phyloP scores from a whole-genome alignment of 768 basidiomycete species.

The Pseudohyphozyma bogoriensis region DNA sequence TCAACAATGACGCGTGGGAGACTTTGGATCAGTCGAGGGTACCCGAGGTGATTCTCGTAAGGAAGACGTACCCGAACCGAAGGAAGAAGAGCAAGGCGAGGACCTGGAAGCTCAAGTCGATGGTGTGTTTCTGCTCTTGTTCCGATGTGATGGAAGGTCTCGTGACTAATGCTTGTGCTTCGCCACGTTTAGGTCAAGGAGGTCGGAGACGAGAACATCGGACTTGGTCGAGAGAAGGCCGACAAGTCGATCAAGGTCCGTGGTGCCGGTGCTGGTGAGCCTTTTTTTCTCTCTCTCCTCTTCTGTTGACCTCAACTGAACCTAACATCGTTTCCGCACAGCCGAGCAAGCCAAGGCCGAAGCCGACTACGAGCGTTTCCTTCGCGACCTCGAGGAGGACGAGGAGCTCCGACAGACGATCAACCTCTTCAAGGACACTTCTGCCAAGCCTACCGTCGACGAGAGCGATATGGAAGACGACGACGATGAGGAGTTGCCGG shows the following conservation, averaged over 20 bases:
- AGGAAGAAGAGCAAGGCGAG: conserved; percentile 80
- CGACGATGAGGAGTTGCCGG: conserved; percentile 25
- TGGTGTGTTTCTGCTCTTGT: conserved; percentile 35
- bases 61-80: conserved; percentile 89
- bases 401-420: conserved; percentile 76
- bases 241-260: conserved; percentile 10
- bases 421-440: conserved; percentile 67
- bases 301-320: neutral
- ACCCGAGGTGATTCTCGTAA: conserved; percentile 85
- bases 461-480: conserved; percentile 20
- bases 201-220: conserved; percentile 60
- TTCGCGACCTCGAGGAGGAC: conserved; percentile 89
- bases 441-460: conserved; percentile 6
- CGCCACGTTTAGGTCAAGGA: conserved; percentile 24
- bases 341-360: conserved; percentile 60
- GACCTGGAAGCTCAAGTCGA: conserved; percentile 79
- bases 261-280: conserved; percentile 4
- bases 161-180: neutral
- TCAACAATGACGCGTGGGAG: conserved; percentile 75
- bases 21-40: conserved; percentile 46
- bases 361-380: conserved; percentile 91
- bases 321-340: neutral
- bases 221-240: conserved; percentile 26
- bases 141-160: conserved; percentile 51
- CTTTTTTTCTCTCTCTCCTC: neutral